These are phyloP conservation scores for Anthostomella pinea DNA, from an alignment of 2,329 filamentous ascomycete species.

Conservation along the genomic window DNA sequence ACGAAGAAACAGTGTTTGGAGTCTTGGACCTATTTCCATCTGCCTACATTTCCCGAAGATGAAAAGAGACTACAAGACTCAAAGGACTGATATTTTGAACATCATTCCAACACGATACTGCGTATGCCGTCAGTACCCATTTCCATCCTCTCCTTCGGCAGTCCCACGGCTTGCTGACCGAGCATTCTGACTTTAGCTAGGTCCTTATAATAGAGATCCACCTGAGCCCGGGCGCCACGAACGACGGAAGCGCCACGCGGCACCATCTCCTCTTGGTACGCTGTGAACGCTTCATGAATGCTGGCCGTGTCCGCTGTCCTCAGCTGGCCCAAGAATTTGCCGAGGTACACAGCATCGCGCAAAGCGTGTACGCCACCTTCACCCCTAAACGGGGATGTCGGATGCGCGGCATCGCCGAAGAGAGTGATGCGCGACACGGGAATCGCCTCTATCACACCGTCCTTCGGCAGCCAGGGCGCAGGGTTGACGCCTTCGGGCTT, in stretches of 20 bases:
- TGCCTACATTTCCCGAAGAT: too few species aligned
- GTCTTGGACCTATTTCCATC: too few species aligned
- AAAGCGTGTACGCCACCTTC: slow-evolving; percentile 8
- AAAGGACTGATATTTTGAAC: too few species aligned
- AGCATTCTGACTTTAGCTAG: background rate
- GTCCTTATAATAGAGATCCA: background rate
- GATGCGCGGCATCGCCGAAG: slow-evolving; percentile 6
- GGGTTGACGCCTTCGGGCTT: background rate
- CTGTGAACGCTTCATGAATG: background rate
- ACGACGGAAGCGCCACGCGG: background rate
- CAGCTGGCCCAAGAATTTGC: too few species aligned
- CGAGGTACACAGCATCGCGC: slow-evolving; percentile 3
- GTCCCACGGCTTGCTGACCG: background rate
- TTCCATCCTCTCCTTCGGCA: background rate
- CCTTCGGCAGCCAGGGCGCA: slow-evolving; percentile 1
- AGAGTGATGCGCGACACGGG: slow-evolving; percentile 1
- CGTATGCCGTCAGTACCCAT: background rate
- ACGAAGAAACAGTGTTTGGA: too few species aligned
- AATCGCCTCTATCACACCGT: background rate
- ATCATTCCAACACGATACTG: too few species aligned
- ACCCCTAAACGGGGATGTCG: slow-evolving; percentile 6
- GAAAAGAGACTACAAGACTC: too few species aligned
- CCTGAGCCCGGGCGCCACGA: background rate
- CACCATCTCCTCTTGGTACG: background rate
- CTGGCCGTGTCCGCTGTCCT: background rate